Conservation (phyloP, 768 basidiomycete genomes). For the Suillus subaureus region DNA sequence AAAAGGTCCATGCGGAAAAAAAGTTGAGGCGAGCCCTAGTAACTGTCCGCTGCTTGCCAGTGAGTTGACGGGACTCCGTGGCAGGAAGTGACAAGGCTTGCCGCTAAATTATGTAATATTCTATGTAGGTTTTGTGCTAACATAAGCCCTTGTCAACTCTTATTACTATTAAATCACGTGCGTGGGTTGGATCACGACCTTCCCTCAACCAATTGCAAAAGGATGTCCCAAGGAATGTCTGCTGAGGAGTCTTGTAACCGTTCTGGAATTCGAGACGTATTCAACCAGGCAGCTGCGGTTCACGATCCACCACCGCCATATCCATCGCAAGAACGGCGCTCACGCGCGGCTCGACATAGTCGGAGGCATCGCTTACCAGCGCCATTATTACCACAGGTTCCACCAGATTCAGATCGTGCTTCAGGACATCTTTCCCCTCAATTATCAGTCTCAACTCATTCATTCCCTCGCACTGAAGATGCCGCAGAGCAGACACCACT, state of each 20-base stretch:
- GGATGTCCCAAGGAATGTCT: neutral
- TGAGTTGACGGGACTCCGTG: neutral
- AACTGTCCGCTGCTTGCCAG: neutral
- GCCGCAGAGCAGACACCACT: slow-evolving; percentile 54
- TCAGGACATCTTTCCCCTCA: slow-evolving; percentile 31
- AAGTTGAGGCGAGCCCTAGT: neutral
- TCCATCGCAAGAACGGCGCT: slow-evolving; percentile 51
- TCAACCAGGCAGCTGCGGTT: slow-evolving; percentile 13
- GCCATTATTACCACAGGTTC: slow-evolving; percentile 32
- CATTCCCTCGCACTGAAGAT: slow-evolving; percentile 30
- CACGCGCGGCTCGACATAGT: slow-evolving; percentile 33
- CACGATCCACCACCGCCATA: slow-evolving; percentile 76
- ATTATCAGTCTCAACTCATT: slow-evolving; percentile 24
- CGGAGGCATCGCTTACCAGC: slow-evolving; percentile 35
- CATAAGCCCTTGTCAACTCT: neutral
- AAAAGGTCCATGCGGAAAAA: slow-evolving; percentile 1
- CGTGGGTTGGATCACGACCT: neutral
- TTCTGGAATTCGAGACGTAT: neutral
- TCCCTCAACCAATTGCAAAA: neutral
- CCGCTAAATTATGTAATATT: neutral
- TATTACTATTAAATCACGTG: neutral
- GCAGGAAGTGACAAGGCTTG: neutral
- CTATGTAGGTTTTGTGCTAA: neutral
- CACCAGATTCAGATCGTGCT: slow-evolving; percentile 38
- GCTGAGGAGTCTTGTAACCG: neutral